Percentiles rank a stretch among this genome's conserved stretches.
These are phyloP conservation scores for Capsicum rhomboideum DNA, from an alignment of 257 asterid species.

Conservation along the genomic window DNA sequence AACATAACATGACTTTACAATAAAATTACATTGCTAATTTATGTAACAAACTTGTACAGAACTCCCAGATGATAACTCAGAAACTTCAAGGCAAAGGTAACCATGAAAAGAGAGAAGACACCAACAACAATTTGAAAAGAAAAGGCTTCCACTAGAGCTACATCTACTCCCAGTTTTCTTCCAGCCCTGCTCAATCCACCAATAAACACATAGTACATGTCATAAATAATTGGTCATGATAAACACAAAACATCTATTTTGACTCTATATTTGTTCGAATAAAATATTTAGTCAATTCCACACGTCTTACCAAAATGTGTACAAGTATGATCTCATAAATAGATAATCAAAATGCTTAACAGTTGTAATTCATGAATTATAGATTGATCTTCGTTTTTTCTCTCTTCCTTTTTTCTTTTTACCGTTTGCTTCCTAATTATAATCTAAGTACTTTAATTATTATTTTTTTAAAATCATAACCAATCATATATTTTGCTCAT, in stretches of 20 bases:
- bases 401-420: neutral
- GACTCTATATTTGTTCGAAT: too few species aligned
- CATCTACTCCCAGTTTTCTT: conserved; percentile 29
- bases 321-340: neutral
- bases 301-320: neutral
- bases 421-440: neutral
- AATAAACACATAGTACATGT: neutral
- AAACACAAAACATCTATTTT: neutral
- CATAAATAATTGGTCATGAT: neutral
- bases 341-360: neutral
- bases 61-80: neutral
- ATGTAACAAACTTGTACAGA: neutral
- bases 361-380: neutral
- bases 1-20: neutral
- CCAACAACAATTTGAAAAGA: too few species aligned
- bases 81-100: too few species aligned
- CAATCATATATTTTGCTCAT: neutral
- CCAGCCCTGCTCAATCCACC: conserved; percentile 34
- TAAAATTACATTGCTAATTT: neutral
- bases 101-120: too few species aligned
- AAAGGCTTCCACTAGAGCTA: too few species aligned
- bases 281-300: neutral
- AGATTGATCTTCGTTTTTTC: neutral
- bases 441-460: neutral
- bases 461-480: neutral